Conservation (phyloP, 192 early-diverging fungal species). For the Funneliformis geosporum region DNA sequence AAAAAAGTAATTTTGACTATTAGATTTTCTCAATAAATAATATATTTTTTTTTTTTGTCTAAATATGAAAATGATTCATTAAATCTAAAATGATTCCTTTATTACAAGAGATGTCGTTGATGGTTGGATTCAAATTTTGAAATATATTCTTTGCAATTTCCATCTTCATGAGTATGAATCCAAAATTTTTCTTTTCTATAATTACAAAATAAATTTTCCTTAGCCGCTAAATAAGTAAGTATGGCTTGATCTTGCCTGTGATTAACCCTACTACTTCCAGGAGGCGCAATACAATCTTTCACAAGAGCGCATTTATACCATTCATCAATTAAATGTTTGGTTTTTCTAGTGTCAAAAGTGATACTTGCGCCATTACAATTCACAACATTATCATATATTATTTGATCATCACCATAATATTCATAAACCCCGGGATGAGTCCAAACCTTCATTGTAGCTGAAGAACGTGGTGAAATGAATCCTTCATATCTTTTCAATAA, state of each 20-base stretch:
- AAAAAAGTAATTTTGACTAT: too few species aligned
- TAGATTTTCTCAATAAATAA: too few species aligned
- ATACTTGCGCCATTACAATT: slow-evolving; percentile 54
- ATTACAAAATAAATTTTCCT: slow-evolving; percentile 36
- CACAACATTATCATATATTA: slow-evolving; percentile 32
- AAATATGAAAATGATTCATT: too few species aligned
- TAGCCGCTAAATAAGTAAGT: slow-evolving; percentile 49
- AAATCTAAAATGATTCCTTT: too few species aligned
- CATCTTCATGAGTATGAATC: slow-evolving; percentile 37
- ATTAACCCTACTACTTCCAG: slow-evolving; percentile 47
- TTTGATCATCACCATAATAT: slow-evolving; percentile 40
- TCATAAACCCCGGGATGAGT: slow-evolving; percentile 49
- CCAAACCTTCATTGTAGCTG: slow-evolving; percentile 38
- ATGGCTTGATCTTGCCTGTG: slow-evolving; percentile 53
- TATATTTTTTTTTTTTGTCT: too few species aligned
- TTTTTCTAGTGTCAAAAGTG: slow-evolving; percentile 46
- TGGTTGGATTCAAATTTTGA: background rate
- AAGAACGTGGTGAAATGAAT: slow-evolving; percentile 50
- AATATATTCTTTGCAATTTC: slow-evolving; percentile 35
- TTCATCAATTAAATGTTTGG: slow-evolving; percentile 41
- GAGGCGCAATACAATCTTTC: slow-evolving; percentile 56
- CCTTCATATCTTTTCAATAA: slow-evolving; percentile 42
- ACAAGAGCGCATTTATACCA: slow-evolving; percentile 47
- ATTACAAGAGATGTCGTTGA: too few species aligned
- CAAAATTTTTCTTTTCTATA: slow-evolving; percentile 33